A percentile compares a stretch with the other conserved stretches of the same genome.
Conservation (phyloP, 495 filamentous ascomycete genomes). For the Annulohypoxylon nitens region DNA sequence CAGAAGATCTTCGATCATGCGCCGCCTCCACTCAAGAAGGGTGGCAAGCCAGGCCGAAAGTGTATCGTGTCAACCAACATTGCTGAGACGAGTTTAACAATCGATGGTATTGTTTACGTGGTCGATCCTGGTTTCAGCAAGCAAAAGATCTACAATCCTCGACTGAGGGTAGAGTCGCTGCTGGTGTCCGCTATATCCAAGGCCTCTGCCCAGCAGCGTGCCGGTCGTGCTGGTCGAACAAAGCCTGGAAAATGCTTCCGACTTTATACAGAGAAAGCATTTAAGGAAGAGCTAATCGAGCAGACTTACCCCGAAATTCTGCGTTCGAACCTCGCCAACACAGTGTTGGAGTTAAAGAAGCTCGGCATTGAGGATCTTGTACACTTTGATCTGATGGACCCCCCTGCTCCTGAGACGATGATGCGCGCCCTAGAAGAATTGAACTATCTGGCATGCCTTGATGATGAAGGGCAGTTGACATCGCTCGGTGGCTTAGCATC, state of each 20-base stretch:
- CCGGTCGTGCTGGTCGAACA: slow-evolving; percentile 98
- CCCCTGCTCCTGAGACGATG: slow-evolving; percentile 96
- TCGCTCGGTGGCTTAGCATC: slow-evolving; percentile 87
- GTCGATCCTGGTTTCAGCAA: slow-evolving; percentile 99
- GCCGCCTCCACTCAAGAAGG: slow-evolving; percentile 75
- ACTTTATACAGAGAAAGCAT: slow-evolving; percentile 94
- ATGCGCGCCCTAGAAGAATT: slow-evolving; percentile 99
- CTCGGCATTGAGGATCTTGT: slow-evolving; percentile 95
- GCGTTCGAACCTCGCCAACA: slow-evolving; percentile 92
- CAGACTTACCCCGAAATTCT: slow-evolving; percentile 97
- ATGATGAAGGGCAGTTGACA: slow-evolving; percentile 95
- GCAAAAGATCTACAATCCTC: slow-evolving; percentile 99
- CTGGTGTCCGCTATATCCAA: slow-evolving; percentile 97
- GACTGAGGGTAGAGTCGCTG: slow-evolving; percentile 94
- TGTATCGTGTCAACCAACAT: slow-evolving; percentile 97
- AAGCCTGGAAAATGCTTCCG: slow-evolving; percentile 98
- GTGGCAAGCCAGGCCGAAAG: slow-evolving; percentile 92
- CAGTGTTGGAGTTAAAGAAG: slow-evolving; percentile 97
- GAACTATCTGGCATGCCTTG: slow-evolving; percentile 95
- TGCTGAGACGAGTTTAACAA: slow-evolving; percentile 96
- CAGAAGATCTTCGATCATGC: slow-evolving; percentile 95
- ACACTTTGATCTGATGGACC: slow-evolving; percentile 99
- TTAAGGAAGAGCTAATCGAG: slow-evolving; percentile 98
- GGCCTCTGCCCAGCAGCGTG: slow-evolving; percentile 97
- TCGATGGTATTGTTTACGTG: slow-evolving; percentile 99